Percentiles rank a stretch among this genome's conserved stretches.
Conservation (phyloP, 2,329 filamentous ascomycete genomes). For the Sporothrix protearum region DNA sequence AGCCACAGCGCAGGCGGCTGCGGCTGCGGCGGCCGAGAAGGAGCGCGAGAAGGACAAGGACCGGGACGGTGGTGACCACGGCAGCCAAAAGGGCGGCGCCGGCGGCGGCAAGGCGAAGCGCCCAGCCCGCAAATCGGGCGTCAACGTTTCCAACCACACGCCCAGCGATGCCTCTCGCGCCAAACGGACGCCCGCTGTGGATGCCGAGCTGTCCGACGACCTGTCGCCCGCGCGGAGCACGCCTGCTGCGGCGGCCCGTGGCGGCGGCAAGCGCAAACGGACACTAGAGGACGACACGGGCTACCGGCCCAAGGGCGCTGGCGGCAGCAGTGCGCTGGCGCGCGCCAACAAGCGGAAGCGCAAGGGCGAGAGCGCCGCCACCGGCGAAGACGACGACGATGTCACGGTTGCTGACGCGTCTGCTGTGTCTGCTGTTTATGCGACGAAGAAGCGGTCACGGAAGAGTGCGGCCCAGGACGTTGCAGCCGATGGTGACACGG, state of each 20-base stretch:
- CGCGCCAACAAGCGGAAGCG: slow-evolving; percentile 57
- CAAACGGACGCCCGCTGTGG: slow-evolving; percentile 31
- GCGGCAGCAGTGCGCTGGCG: slow-evolving; percentile 22
- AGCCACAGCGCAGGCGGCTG: slow-evolving; percentile 32
- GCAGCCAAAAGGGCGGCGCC: slow-evolving; percentile 26
- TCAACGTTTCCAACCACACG: not conserved
- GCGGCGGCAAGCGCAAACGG: slow-evolving; percentile 52
- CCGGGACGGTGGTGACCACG: slow-evolving; percentile 33
- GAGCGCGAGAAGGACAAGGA: slow-evolving; percentile 37
- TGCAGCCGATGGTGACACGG: not conserved
- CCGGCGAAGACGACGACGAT: slow-evolving; percentile 35
- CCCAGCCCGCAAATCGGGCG: slow-evolving; percentile 7
- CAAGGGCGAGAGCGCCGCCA: slow-evolving; percentile 45
- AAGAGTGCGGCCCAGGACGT: slow-evolving; percentile 32
- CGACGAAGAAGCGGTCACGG: slow-evolving; percentile 32
- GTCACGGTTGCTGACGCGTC: not conserved
- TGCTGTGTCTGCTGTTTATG: slow-evolving; percentile 2
- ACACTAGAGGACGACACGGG: slow-evolving; percentile 52
- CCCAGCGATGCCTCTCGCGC: not conserved
- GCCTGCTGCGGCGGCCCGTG: slow-evolving; percentile 25
- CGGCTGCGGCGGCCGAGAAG: slow-evolving; percentile 30
- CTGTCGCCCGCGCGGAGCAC: slow-evolving; percentile 20
- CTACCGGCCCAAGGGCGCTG: slow-evolving; percentile 57
- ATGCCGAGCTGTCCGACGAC: slow-evolving; percentile 27
- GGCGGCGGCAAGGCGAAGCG: slow-evolving; percentile 18